A percentile compares a stretch with the other conserved stretches of the same genome.
These are phyloP conservation scores for Vigna angularis DNA, from an alignment of 306 rosid genomes.

Conservation along the genomic window DNA sequence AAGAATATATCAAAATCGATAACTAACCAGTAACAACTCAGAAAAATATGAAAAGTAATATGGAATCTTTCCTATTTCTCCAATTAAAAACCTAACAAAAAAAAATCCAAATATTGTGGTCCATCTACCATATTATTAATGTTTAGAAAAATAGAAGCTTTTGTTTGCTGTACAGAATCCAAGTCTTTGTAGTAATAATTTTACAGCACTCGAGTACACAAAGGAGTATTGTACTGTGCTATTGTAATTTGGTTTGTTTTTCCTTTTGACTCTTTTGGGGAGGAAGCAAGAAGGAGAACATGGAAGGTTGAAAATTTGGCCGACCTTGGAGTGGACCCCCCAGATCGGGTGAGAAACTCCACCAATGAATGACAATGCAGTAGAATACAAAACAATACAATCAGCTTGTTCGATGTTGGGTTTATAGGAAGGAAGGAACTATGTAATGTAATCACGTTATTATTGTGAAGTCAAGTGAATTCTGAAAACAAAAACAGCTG, in stretches of 20 bases:
- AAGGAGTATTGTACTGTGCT: not conserved
- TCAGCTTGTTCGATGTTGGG: not conserved
- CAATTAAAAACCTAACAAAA: no score
- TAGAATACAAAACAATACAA: not conserved
- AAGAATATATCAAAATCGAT: no score
- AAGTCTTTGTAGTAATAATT: not conserved
- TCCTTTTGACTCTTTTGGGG: not conserved
- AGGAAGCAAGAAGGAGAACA: conserved; percentile 5
- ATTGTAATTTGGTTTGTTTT: not conserved
- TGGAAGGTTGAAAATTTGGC: conserved; percentile 35
- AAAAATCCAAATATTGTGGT: no score
- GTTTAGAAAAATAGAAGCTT: not conserved
- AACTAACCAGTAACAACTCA: no score
- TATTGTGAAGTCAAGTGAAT: conserved; percentile 19
- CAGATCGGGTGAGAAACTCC: conserved; percentile 32
- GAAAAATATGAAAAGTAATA: no score
- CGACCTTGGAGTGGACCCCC: conserved; percentile 51
- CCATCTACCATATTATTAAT: no score
- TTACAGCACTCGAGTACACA: not conserved
- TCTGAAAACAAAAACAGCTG: conserved; percentile 50
- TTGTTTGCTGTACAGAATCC: not conserved
- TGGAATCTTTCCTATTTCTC: no score
- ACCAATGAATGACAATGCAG: conserved; percentile 23
- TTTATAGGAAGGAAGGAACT: conserved; percentile 25
- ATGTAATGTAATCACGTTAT: not conserved